Evolutionary conservation across 139 green algal species (phyloP), one percentile per base, ranked within the genome.

Genomic region (Chlorella sp.): DNA sequence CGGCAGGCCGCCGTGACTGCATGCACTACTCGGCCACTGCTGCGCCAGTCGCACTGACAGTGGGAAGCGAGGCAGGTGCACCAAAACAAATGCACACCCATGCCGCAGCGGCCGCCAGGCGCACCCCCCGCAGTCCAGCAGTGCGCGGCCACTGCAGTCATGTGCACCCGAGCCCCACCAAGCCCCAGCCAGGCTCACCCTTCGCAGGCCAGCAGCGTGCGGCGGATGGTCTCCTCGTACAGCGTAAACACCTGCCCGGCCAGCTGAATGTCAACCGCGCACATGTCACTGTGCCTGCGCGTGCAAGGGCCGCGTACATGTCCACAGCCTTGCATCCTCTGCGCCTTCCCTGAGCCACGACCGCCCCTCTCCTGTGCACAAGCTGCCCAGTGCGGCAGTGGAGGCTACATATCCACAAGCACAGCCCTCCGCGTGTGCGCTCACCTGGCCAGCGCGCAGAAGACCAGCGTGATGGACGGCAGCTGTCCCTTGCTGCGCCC

Each of bases 171-270:
- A 65, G 5, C 24, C 17, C 17, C 17, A 31, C 14, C n/a, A 33
- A 65, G 59, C 26, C 59, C 59, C 62, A 36, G 3, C 6, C 62
- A 69, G n/a, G n/a, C 62, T 49, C 5, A 35, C 2, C 75, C 75
- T 26, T 76, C 63, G 32, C 30, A 67, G 0, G 70, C 65, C 74
- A 84, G 61, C 69, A 84, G 78, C 26, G 60, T 74, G 63, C 78
- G 70, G 22, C 78, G 70, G 24, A 84, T 72, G 49, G n/a, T 65
- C 69, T 81, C 74, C 34, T 80, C 78, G 78, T 81, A 84, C 29
- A 79, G 30, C 2, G 66, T 50, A 55, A 84, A 34, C 1, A 80
- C 70, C 24, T 81, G 33, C 34, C 32, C 3, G 1, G 78, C 77
- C 60, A 74, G 35, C 49, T 74, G 29, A 1, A 35, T 31, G 71